Evolutionary conservation across 805 yeast genomes (phyloP), one percentile per base, ranked within the genome.

Genomic region (Yarrowia hollandica): DNA sequence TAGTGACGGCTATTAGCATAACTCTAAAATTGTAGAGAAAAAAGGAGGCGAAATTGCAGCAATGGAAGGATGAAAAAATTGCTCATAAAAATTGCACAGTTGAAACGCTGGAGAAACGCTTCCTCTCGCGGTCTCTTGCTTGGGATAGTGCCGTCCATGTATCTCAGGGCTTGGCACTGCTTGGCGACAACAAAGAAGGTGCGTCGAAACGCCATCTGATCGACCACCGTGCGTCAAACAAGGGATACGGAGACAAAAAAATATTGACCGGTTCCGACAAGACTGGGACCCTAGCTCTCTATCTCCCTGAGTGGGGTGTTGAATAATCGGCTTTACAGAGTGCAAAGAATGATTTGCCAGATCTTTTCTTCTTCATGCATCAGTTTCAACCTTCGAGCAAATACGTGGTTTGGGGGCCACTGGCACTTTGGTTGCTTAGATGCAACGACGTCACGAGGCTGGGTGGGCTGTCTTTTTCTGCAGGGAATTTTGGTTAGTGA

Each of bases 151-250:
- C 48, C 48, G 48, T 41, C 48, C 26, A 12, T 41, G 5, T 16
- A n/a, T n/a, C 22, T 1, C 22, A 12, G n/a, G 30, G 31, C 48
- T 41, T 41, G 48, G 48, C 48, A 22, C 7, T 9, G 33, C 48
- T 41, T 41, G 48, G 48, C 33, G 23, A 8, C 22, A 16, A 41
- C 48, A 41, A 25, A 25, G 48, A 14, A n/a, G 33, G 12, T 41
- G 48, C 33, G 48, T 25, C 33, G n/a, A 12, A 11, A 26, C 33
- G 16, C 30, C 33, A 41, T 25, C 33, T 41, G 48, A 26, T 23
- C 31, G 31, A 14, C 33, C 7, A 26, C 5, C 3, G 8, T 25
- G 48, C 33, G 23, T 41, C 33, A 41, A 26, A 41, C 33, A 41
- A 41, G 48, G 48, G 16, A 7, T 19, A 4, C 31, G 48, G 48